Percentiles rank a stretch among this genome's conserved stretches.
Conservation (phyloP, 495 filamentous ascomycete genomes). For the Penicillium longicatenatum region DNA sequence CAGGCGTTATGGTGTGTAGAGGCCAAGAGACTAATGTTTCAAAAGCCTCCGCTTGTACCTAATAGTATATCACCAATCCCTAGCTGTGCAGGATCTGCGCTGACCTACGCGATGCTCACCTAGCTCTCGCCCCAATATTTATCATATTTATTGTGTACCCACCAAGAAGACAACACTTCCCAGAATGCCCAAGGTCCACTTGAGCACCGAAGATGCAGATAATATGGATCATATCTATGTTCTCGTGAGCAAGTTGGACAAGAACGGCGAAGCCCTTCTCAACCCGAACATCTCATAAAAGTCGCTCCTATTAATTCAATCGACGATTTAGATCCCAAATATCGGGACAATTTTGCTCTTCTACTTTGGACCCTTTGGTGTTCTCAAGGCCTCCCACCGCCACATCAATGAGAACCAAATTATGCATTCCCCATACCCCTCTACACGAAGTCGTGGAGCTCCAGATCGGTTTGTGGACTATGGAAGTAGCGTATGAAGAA, state of each 20-base stretch:
- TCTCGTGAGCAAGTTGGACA: slow-evolving; percentile 4
- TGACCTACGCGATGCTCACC: too few species aligned
- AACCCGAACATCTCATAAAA: slow-evolving; percentile 9
- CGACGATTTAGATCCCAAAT: neutral
- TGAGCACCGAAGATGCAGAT: slow-evolving; percentile 5
- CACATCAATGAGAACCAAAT: neutral
- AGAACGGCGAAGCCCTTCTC: slow-evolving; percentile 4
- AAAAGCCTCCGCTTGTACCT: too few species aligned
- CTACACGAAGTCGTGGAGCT: neutral
- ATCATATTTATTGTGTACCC: too few species aligned
- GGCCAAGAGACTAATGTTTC: too few species aligned
- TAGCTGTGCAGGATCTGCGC: too few species aligned
- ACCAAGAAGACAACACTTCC: neutral
- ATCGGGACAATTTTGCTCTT: neutral
- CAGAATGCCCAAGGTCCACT: neutral
- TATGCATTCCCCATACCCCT: neutral
- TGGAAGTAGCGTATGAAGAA: neutral
- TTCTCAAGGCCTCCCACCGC: neutral
- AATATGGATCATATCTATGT: slow-evolving; percentile 11
- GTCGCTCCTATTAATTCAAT: neutral
- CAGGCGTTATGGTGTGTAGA: too few species aligned
- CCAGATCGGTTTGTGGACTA: neutral
- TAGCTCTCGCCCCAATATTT: too few species aligned
- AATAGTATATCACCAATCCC: too few species aligned
- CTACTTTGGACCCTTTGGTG: neutral